These are phyloP conservation scores for Mycoemilia scoparia DNA, from an alignment of 192 early-diverging fungal species.

Conservation along the genomic window DNA sequence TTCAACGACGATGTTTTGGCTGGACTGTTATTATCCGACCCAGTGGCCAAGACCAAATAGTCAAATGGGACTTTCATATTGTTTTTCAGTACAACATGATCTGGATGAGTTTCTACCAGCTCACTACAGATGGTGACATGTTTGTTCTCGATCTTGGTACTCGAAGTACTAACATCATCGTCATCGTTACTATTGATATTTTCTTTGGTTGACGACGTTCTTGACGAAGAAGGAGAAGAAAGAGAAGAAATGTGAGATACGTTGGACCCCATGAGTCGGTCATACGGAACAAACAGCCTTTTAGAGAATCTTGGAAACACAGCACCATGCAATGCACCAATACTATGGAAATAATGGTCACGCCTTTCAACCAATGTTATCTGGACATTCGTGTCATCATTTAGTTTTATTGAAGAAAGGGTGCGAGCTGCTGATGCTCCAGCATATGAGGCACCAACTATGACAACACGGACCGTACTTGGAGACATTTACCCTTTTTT, in stretches of 20 bases:
- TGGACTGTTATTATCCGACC: constrained; percentile 31
- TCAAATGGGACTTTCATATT: constrained; percentile 36
- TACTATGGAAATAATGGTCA: constrained; percentile 26
- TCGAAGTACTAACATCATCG: too few relatives aligned
- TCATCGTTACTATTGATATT: too few relatives aligned
- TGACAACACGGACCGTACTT: constrained; percentile 30
- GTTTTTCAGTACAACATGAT: constrained; percentile 25
- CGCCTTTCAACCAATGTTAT: constrained; percentile 35
- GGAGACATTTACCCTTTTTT: too few relatives aligned
- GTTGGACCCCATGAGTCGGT: constrained; percentile 12
- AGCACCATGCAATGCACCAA: constrained; percentile 30
- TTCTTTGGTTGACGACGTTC: constrained; percentile 34
- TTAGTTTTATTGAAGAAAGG: constrained; percentile 9
- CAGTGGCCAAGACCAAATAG: constrained; percentile 48
- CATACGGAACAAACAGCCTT: constrained; percentile 29
- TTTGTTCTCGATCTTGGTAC: too few relatives aligned
- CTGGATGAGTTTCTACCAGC: constrained; percentile 18
- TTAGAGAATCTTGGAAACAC: constrained; percentile 29
- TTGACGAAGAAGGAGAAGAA: constrained; percentile 3
- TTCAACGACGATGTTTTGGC: constrained; percentile 16
- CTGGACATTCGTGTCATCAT: constrained; percentile 15
- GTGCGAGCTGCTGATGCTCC: constrained; percentile 25
- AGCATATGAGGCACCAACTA: constrained; percentile 31
- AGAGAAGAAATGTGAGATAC: too few relatives aligned
- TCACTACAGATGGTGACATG: too few relatives aligned